phyloP scores from a whole-genome alignment of 176 grass and related monocot genomes.

The Musa acuminata region DNA sequence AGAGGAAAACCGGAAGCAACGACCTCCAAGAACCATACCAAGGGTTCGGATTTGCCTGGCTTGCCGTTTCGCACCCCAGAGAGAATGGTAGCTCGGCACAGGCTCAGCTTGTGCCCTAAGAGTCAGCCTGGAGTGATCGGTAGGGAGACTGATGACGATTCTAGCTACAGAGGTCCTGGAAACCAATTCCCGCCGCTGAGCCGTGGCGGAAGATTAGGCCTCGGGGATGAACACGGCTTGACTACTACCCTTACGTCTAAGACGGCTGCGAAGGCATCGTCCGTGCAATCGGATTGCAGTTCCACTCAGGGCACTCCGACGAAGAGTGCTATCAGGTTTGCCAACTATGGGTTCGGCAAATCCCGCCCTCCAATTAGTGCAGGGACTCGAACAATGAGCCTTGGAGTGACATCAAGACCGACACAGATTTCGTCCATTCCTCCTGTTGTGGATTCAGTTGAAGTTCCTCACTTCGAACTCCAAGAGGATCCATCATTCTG shows the following conservation, averaged over 20 bases:
- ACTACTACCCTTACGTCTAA: slow-evolving; percentile 44
- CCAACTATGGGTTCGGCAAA: slow-evolving; percentile 35
- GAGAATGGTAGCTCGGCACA: slow-evolving; percentile 29
- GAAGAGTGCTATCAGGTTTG: slow-evolving; percentile 61
- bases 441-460: slow-evolving; percentile 37
- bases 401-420: slow-evolving; percentile 27
- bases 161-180: slow-evolving; percentile 9
- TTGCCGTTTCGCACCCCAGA: slow-evolving; percentile 58
- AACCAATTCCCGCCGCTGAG: slow-evolving; percentile 26
- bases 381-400: slow-evolving; percentile 22
- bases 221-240: not conserved
- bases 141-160: slow-evolving; percentile 23
- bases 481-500: slow-evolving; percentile 84
- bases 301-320: slow-evolving; percentile 64
- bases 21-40: slow-evolving; percentile 36
- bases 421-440: slow-evolving; percentile 17
- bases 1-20: slow-evolving; percentile 58
- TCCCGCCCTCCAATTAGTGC: slow-evolving; percentile 38
- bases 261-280: slow-evolving; percentile 25
- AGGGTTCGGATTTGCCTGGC: slow-evolving; percentile 7
- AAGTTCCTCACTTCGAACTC: slow-evolving; percentile 73
- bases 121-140: not conserved
- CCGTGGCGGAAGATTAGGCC: slow-evolving; percentile 2
- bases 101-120: slow-evolving; percentile 45
- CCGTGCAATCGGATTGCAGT: slow-evolving; percentile 40